Evolutionary conservation across 345 rosid genomes (phyloP).

Genomic region (Toxicodendron radicans): DNA sequence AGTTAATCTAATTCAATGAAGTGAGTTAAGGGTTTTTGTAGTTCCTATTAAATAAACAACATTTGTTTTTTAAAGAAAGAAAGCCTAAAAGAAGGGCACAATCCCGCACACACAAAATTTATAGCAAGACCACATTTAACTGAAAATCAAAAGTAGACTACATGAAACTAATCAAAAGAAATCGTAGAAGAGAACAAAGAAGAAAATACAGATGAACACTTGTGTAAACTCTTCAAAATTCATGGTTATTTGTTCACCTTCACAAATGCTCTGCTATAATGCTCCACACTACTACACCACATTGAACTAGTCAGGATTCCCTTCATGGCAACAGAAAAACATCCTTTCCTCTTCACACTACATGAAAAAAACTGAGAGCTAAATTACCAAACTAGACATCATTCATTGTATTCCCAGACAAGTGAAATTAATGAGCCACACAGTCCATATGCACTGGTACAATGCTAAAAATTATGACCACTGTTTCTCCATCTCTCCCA

Average conservation of each 20-base stretch:
- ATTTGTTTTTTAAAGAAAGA: background rate
- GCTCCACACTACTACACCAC: no score
- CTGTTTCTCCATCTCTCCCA: background rate
- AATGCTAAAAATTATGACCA: background rate
- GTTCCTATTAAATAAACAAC: no score
- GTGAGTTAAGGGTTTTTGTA: no score
- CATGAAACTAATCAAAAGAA: background rate
- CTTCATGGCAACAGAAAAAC: background rate
- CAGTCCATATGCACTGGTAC: background rate
- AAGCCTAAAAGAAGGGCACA: background rate
- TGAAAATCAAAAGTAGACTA: background rate
- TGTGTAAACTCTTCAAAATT: background rate
- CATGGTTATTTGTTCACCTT: background rate
- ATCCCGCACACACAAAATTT: background rate
- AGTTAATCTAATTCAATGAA: no score
- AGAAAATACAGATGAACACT: background rate
- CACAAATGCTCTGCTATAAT: background rate
- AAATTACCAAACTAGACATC: background rate
- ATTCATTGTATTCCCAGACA: background rate
- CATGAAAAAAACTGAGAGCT: background rate
- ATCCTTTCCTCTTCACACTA: background rate
- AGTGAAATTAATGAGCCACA: background rate
- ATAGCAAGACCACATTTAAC: background rate
- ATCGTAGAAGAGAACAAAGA: background rate
- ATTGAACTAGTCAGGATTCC: background rate